A percentile compares a stretch with the other conserved stretches of the same genome.
Conservation (phyloP, 2,329 filamentous ascomycete species). For the Chlorencoelia australis region DNA sequence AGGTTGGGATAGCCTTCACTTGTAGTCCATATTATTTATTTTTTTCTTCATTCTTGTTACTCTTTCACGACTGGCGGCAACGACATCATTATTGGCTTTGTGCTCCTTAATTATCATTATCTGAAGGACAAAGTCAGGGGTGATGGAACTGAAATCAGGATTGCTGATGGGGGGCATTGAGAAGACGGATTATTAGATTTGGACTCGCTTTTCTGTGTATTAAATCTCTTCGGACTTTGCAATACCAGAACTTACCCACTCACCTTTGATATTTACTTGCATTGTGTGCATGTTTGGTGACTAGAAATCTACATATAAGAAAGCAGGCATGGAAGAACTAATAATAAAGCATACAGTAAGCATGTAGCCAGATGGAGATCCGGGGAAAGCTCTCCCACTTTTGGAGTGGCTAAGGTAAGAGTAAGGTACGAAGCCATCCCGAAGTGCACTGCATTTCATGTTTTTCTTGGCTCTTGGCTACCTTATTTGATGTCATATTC, state of each 20-base stretch:
- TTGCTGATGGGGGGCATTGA: slow-evolving; percentile 5
- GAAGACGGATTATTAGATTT: slow-evolving; percentile 15
- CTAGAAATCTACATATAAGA: too few species aligned
- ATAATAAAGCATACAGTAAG: too few species aligned
- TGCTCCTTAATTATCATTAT: not conserved
- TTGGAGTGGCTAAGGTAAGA: too few species aligned
- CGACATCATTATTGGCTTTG: slow-evolving; percentile 7
- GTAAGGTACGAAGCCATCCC: too few species aligned
- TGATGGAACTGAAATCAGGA: slow-evolving; percentile 4
- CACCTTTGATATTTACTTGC: too few species aligned
- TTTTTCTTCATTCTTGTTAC: slow-evolving; percentile 6
- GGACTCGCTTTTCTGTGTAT: slow-evolving; percentile 29
- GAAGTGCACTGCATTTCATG: too few species aligned
- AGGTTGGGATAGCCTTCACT: slow-evolving; percentile 64
- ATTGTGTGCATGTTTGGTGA: too few species aligned
- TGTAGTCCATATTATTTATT: slow-evolving; percentile 32
- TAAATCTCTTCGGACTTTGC: slow-evolving; percentile 25
- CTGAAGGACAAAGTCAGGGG: not conserved
- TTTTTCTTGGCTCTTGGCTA: too few species aligned
- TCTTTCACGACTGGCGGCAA: slow-evolving; percentile 6
- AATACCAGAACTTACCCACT: slow-evolving; percentile 30
- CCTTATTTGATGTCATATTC: too few species aligned
- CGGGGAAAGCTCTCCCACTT: too few species aligned
- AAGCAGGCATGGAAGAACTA: too few species aligned
- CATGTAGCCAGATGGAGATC: too few species aligned